A percentile compares a stretch with the other conserved stretches of the same genome.
phyloP scores from a whole-genome alignment of 805 yeast species.

The Yueomyces sp. region DNA sequence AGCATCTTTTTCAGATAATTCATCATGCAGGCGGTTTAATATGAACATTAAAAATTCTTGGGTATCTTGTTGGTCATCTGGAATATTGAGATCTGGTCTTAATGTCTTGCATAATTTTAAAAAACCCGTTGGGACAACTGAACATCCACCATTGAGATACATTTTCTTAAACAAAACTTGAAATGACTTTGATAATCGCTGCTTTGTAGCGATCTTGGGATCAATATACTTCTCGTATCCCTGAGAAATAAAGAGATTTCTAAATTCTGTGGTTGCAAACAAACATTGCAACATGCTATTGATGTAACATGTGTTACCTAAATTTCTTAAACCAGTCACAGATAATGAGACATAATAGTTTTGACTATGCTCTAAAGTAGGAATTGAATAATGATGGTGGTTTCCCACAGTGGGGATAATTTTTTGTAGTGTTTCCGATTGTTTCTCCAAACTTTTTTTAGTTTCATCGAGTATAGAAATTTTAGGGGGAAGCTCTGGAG shows the following conservation, averaged over 20 bases:
- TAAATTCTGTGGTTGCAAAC: slow-evolving; percentile 39
- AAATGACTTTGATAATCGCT: slow-evolving; percentile 35
- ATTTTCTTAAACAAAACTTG: slow-evolving; percentile 44
- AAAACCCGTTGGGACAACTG: slow-evolving; percentile 54
- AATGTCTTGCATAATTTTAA: slow-evolving; percentile 36
- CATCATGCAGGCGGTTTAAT: slow-evolving; percentile 57
- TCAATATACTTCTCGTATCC: slow-evolving; percentile 32
- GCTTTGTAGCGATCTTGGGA: slow-evolving; percentile 7
- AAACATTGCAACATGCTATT: slow-evolving; percentile 62
- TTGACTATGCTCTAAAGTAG: slow-evolving; percentile 26
- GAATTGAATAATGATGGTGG: slow-evolving; percentile 15
- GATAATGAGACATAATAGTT: slow-evolving; percentile 30
- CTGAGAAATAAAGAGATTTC: slow-evolving; percentile 34
- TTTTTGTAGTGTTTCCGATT: not conserved
- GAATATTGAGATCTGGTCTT: slow-evolving; percentile 57
- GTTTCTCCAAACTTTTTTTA: not conserved
- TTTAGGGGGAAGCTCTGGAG: slow-evolving; percentile 2
- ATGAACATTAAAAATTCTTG: slow-evolving; percentile 61
- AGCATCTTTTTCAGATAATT: slow-evolving; percentile 30
- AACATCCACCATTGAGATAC: slow-evolving; percentile 41
- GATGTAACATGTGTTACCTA: slow-evolving; percentile 66
- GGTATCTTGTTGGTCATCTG: slow-evolving; percentile 70
- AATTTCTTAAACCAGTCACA: slow-evolving; percentile 50
- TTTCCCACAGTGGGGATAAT: not conserved
- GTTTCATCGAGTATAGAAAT: not conserved